These are phyloP conservation scores for Besnoitia besnoiti DNA, from an alignment of 169 alveolate species.

Conservation along the genomic window DNA sequence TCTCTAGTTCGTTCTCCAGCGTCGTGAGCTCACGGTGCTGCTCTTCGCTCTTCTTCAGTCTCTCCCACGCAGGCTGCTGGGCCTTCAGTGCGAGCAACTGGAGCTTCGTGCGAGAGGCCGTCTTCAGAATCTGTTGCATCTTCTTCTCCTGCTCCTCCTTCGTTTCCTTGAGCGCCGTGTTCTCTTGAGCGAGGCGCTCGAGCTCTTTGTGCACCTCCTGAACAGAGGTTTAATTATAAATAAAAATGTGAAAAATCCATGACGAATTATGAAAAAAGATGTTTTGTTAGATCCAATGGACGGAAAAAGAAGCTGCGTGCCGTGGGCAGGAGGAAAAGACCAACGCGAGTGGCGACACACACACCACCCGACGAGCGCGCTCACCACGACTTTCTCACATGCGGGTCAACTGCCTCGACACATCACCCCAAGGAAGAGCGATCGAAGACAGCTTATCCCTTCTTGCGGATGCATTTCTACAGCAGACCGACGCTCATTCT, in stretches of 20 bases:
- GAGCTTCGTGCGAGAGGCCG: not conserved
- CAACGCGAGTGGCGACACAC: too few species aligned
- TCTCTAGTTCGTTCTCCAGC: not conserved
- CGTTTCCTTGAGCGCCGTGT: not conserved
- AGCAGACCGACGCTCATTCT: too few species aligned
- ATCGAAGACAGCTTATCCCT: too few species aligned
- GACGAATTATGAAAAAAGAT: too few species aligned
- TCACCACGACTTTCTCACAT: too few species aligned
- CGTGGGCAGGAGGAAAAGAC: too few species aligned
- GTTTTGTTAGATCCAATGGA: not conserved
- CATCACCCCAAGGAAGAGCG: too few species aligned
- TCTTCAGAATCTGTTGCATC: not conserved
- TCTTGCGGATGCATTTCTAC: too few species aligned
- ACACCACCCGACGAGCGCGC: too few species aligned
- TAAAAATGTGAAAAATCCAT: not conserved
- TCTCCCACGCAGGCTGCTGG: not conserved
- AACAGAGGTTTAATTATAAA: not conserved
- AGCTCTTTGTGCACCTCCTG: slow-evolving; percentile 5
- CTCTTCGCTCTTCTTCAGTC: not conserved
- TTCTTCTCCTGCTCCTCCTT: not conserved
- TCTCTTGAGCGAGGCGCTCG: not conserved
- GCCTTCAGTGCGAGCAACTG: slow-evolving; percentile 12
- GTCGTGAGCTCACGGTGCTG: not conserved
- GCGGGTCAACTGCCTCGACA: too few species aligned
- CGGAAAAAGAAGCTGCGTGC: not conserved